These are phyloP conservation scores for Pulveroboletus sp. DNA, from an alignment of 768 basidiomycete genomes.

Conservation along the genomic window DNA sequence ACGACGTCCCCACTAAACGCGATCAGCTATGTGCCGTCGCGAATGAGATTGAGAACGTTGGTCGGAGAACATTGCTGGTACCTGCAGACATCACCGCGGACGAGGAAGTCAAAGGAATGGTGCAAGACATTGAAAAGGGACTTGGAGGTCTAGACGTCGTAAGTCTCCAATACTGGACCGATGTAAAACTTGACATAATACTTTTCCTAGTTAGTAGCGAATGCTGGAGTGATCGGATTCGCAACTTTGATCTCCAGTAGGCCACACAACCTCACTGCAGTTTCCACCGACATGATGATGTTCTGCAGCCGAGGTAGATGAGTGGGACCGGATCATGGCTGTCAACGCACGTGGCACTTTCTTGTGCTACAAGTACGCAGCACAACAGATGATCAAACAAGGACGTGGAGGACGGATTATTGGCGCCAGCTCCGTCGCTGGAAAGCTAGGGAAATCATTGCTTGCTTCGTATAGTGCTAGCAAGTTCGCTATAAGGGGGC, in stretches of 20 bases:
- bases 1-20: conserved; percentile 22
- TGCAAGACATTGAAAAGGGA: conserved; percentile 28
- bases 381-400: conserved; percentile 37
- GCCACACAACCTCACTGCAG: neutral
- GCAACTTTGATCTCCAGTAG: neutral
- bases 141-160: conserved; percentile 48
- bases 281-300: neutral
- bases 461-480: conserved; percentile 9
- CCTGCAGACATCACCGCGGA: conserved; percentile 42
- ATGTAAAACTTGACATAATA: neutral
- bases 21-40: conserved; percentile 10
- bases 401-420: conserved; percentile 39
- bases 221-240: conserved; percentile 6
- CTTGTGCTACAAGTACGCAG: conserved; percentile 41
- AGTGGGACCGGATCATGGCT: conserved; percentile 40
- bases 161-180: conserved; percentile 9
- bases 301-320: conserved; percentile 29
- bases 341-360: conserved; percentile 36
- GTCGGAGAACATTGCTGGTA: conserved; percentile 15
- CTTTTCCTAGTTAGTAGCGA: conserved; percentile 14
- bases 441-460: conserved; percentile 23
- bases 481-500: conserved; percentile 37
- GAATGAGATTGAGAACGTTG: conserved; percentile 4
- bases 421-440: conserved; percentile 27
- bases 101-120: conserved; percentile 38